A percentile compares a stretch with the other conserved stretches of the same genome.
phyloP scores from a whole-genome alignment of 768 basidiomycete species.

The Nidularia pulvinata region DNA sequence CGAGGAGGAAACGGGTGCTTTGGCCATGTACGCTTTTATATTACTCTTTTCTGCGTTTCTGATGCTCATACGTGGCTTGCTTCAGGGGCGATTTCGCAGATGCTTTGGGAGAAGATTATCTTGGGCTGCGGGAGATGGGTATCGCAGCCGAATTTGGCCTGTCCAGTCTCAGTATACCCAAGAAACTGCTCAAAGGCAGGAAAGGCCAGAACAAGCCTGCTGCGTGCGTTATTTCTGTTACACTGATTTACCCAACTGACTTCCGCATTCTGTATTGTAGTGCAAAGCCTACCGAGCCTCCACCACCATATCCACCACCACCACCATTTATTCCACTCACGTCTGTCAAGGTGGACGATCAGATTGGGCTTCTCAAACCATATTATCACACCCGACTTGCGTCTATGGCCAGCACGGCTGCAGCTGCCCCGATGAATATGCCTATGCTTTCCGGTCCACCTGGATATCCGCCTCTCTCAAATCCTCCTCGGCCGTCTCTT shows the following conservation, averaged over 20 bases:
- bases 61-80: not conserved
- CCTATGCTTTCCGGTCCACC: too few relatives aligned
- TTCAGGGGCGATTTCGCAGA: conserved; percentile 85
- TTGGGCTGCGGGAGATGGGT: conserved; percentile 86
- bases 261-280: conserved; percentile 25
- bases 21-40: conserved; percentile 28
- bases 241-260: not conserved
- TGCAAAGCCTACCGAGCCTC: conserved; percentile 70
- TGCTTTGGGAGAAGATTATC: conserved; percentile 88
- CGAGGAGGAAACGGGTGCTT: conserved; percentile 38
- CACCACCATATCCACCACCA: conserved; percentile 84
- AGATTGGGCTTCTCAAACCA: conserved; percentile 82
- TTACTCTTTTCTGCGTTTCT: conserved; percentile 10
- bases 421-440: too few relatives aligned
- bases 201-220: conserved; percentile 39
- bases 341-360: conserved; percentile 62
- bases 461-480: too few relatives aligned
- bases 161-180: conserved; percentile 76
- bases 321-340: conserved; percentile 78
- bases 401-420: conserved; percentile 26
- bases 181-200: conserved; percentile 71
- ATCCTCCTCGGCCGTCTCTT: conserved; percentile 14
- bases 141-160: conserved; percentile 87
- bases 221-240: conserved; percentile 39
- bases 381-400: conserved; percentile 69